Evolutionary conservation across 345 rosid species (phyloP).

Genomic region (Linum tenue): DNA sequence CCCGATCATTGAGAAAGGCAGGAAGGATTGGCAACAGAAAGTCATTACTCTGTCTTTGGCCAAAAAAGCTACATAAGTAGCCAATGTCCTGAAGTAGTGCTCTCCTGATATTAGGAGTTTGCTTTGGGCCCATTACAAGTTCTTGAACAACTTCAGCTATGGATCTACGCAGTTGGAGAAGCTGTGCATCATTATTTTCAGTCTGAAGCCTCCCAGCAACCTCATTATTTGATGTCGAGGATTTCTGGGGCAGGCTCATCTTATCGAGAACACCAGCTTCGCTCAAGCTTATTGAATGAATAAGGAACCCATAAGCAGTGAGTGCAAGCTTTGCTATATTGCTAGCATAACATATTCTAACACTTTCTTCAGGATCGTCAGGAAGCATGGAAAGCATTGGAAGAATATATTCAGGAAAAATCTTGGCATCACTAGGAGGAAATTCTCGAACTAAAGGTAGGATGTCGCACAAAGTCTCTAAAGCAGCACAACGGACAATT

Average conservation of each 20-base stretch:
- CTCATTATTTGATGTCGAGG: constrained; percentile 38
- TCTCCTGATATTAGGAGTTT: constrained; percentile 89
- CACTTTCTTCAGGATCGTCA: constrained; percentile 98
- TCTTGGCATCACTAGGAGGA: constrained; percentile 97
- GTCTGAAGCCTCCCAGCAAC: constrained; percentile 45
- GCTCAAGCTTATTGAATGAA: constrained; percentile 72
- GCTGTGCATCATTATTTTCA: constrained; percentile 52
- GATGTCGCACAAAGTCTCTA: constrained; percentile 90
- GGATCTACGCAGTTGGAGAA: constrained; percentile 73
- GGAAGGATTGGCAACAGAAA: constrained; percentile 90
- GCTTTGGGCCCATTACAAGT: constrained; percentile 98
- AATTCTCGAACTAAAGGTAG: constrained; percentile 91
- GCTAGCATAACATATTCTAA: constrained; percentile 93
- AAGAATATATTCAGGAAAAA: constrained; percentile 91
- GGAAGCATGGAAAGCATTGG: constrained; percentile 99
- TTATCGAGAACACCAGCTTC: constrained; percentile 80
- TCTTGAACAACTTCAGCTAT: constrained; percentile 97
- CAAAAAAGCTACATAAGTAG: constrained; percentile 83
- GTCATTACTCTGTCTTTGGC: constrained; percentile 91
- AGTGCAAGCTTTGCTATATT: constrained; percentile 88
- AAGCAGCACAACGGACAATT: constrained; percentile 90
- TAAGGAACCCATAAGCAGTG: constrained; percentile 89
- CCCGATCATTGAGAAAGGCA: constrained; percentile 92
- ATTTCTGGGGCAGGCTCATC: constrained; percentile 37
- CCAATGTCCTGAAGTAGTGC: constrained; percentile 94